Evolutionary conservation across 768 basidiomycete species (phyloP).

Genomic region (Boletus edulis): DNA sequence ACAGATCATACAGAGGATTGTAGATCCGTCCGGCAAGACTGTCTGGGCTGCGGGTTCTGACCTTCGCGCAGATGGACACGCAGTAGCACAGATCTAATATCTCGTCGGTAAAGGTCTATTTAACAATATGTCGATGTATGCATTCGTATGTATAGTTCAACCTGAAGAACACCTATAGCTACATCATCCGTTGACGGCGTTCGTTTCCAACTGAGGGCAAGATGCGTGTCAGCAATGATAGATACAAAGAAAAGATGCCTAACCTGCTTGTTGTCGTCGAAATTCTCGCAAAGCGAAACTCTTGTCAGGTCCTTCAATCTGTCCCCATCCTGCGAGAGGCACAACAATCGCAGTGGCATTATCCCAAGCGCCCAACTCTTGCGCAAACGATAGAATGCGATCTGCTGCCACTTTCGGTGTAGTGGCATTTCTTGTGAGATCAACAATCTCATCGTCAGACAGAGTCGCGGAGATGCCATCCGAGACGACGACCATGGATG

Average conservation of each 20-base stretch:
- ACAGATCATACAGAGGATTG: slow-evolving; percentile 84
- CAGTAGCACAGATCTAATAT: slow-evolving; percentile 73
- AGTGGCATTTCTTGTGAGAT: slow-evolving; percentile 70
- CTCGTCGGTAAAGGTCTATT: not conserved
- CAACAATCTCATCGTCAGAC: slow-evolving; percentile 93
- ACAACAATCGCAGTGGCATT: slow-evolving; percentile 91
- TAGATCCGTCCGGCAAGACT: slow-evolving; percentile 59
- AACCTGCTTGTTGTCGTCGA: slow-evolving; percentile 62
- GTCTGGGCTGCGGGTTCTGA: slow-evolving; percentile 98
- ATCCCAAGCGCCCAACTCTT: slow-evolving; percentile 81
- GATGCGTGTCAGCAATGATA: slow-evolving; percentile 1
- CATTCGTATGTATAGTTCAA: not conserved
- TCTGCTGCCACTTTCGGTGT: slow-evolving; percentile 82
- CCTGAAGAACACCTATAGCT: slow-evolving; percentile 8
- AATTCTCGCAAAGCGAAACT: slow-evolving; percentile 85
- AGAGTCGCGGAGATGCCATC: slow-evolving; percentile 91
- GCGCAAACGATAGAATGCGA: slow-evolving; percentile 78
- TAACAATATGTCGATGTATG: slow-evolving; percentile 3
- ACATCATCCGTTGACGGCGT: slow-evolving; percentile 62
- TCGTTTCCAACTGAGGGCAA: slow-evolving; percentile 53
- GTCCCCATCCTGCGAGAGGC: slow-evolving; percentile 91
- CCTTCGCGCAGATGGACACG: slow-evolving; percentile 84
- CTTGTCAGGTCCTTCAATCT: slow-evolving; percentile 71
- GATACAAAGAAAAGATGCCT: slow-evolving; percentile 10
- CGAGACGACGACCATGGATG: slow-evolving; percentile 85